Evolutionary conservation across 2,329 filamentous ascomycete genomes (phyloP), one percentile per base, ranked within the genome.

Genomic region (Botrytis medusae): DNA sequence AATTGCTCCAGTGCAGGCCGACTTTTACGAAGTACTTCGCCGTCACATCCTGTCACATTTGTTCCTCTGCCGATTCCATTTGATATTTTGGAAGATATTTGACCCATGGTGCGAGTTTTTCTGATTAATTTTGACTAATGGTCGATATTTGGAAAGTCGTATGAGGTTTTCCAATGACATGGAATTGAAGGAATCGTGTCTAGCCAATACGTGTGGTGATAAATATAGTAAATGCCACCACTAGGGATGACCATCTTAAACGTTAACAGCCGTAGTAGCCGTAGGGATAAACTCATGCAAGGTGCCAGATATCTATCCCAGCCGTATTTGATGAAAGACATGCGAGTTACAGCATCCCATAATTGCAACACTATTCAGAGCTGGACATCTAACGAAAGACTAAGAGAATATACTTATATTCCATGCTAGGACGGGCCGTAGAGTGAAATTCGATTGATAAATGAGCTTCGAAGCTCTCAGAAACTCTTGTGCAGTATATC

Each of bases 141-240:
- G 22, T 51, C 25, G 32, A 65, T 8, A 25, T 6, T 3, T 64
- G 18, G 34, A 34, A 29, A 34, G 5, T 16, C 22, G 0, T 25
- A 18, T 34, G 10, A 18, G 22, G 3, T 51, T 16, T 22, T 20
- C 7, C 1, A 22, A 18, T 67, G 44, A 7, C 32, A 37, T 37
- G 22, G 8, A 67, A 0, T 10, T 12, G 2, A n/a, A 1, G 5
- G 4, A n/a, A 37, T 25, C 1, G 5, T 7, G 5, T 34, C 44
- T 7, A 34, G 4, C 5, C 29, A n/a, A 32, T 34, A 25, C 4
- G 8, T 6, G 34, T 51, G 4, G 1, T 37, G 22, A 20, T 37
- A 51, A 8, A 67, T 67, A 67, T 67, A 37, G 29, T 18, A 67
- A 9, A 25, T 20, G 1, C 1, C 12, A n/a, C 14, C 63, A 34